Conservation (phyloP, 192 early-diverging fungal genomes). For the Chytriomyces sp. region DNA sequence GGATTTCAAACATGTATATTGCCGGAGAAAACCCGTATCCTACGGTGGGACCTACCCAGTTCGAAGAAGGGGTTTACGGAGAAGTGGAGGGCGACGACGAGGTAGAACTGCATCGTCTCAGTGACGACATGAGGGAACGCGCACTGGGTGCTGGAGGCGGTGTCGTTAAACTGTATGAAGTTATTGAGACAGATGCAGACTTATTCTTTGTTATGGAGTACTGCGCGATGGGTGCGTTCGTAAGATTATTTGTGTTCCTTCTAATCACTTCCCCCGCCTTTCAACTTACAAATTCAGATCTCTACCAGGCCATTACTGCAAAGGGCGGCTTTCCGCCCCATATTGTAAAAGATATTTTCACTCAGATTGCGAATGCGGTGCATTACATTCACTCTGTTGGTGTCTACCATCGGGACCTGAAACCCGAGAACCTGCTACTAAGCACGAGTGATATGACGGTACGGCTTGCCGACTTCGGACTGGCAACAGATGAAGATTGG, state of each 20-base stretch:
- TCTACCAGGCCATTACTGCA: constrained; percentile 50
- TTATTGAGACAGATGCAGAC: constrained; percentile 42
- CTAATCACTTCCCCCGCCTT: background rate
- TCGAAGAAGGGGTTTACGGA: background rate
- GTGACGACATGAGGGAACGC: background rate
- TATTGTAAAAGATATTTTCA: constrained; percentile 55
- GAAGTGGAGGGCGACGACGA: too few species aligned
- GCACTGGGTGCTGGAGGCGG: constrained; percentile 19
- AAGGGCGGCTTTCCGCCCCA: constrained; percentile 19
- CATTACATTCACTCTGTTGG: constrained; percentile 70
- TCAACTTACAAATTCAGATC: constrained; percentile 28
- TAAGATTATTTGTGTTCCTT: background rate
- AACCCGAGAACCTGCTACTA: constrained; percentile 76
- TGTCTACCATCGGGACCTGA: constrained; percentile 92
- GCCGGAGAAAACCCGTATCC: background rate
- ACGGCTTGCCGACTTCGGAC: constrained; percentile 93
- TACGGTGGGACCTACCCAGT: background rate
- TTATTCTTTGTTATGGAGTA: constrained; percentile 45
- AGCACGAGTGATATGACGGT: constrained; percentile 37
- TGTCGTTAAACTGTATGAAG: constrained; percentile 37
- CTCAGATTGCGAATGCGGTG: constrained; percentile 81
- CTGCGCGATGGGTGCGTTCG: constrained; percentile 32
- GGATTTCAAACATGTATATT: constrained; percentile 22
- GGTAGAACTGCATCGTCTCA: too few species aligned
- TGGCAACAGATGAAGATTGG: constrained; percentile 78